These are phyloP conservation scores for Lichina pygmaea DNA, from an alignment of 495 filamentous ascomycete species.

Conservation along the genomic window DNA sequence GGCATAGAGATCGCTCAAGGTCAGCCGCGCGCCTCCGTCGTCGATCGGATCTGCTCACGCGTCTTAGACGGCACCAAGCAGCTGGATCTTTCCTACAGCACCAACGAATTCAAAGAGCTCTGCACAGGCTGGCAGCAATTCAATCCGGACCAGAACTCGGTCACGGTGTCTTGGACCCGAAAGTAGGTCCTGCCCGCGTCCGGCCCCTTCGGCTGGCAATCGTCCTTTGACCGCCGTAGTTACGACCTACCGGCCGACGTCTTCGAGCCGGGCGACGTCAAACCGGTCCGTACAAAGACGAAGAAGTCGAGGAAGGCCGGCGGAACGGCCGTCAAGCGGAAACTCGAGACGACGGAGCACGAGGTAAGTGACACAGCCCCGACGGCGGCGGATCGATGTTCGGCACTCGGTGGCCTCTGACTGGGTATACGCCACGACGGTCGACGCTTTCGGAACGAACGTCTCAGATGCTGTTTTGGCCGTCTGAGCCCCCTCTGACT, in stretches of 20 bases:
- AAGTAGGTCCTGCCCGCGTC: conserved; percentile 26
- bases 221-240: conserved; percentile 16
- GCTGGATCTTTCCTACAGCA: conserved; percentile 18
- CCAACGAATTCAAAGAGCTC: conserved; percentile 13
- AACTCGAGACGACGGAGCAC: neutral
- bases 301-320: conserved; percentile 2
- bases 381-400: too few relatives aligned
- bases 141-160: conserved; percentile 26
- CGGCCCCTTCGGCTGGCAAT: neutral
- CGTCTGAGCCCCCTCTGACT: too few relatives aligned
- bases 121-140: conserved; percentile 12
- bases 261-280: conserved; percentile 49
- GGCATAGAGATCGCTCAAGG: conserved; percentile 46
- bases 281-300: conserved; percentile 6
- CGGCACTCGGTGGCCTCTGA: too few relatives aligned
- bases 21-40: conserved; percentile 7
- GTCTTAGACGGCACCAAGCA: conserved; percentile 23
- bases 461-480: too few relatives aligned
- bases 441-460: too few relatives aligned
- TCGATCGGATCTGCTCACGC: conserved; percentile 4
- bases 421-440: too few relatives aligned
- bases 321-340: neutral
- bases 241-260: conserved; percentile 73
- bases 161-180: conserved; percentile 47
- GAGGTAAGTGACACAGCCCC: neutral